phyloP scores from a whole-genome alignment of 2,329 filamentous ascomycete genomes.

The Talaromyces amestolkiae region DNA sequence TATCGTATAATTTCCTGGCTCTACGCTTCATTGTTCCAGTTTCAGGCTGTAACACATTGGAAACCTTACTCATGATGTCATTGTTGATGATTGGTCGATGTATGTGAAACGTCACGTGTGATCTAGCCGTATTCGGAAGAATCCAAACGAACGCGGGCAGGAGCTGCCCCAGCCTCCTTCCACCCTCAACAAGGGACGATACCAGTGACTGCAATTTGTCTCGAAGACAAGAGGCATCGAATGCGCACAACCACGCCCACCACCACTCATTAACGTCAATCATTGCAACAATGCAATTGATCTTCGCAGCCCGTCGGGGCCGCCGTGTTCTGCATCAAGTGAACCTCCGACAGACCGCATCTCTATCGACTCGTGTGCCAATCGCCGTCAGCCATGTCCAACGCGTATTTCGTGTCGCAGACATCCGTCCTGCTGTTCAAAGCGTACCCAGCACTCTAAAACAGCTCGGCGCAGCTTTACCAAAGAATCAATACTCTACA shows the following conservation, averaged over 20 bases:
- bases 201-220: background rate
- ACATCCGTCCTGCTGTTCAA: slow-evolving; percentile 18
- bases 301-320: slow-evolving; percentile 30
- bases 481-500: slow-evolving; percentile 32
- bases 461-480: background rate
- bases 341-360: slow-evolving; percentile 26
- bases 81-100: background rate
- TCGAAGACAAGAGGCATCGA: background rate
- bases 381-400: slow-evolving; percentile 29
- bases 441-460: slow-evolving; percentile 19
- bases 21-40: background rate
- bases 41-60: background rate
- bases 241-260: background rate
- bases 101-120: slow-evolving; percentile 5
- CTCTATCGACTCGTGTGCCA: slow-evolving; percentile 29
- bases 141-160: slow-evolving; percentile 19
- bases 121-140: slow-evolving; percentile 18
- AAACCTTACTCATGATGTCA: background rate
- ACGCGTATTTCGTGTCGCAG: slow-evolving; percentile 27
- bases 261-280: background rate
- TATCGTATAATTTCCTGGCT: background rate
- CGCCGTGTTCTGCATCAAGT: slow-evolving; percentile 32
- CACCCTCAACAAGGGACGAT: slow-evolving; percentile 6
- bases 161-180: slow-evolving; percentile 17
- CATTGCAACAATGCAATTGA: slow-evolving; percentile 31